phyloP scores from a whole-genome alignment of 2,329 filamentous ascomycete species.

The Pseudocercospora pini-densiflorae region DNA sequence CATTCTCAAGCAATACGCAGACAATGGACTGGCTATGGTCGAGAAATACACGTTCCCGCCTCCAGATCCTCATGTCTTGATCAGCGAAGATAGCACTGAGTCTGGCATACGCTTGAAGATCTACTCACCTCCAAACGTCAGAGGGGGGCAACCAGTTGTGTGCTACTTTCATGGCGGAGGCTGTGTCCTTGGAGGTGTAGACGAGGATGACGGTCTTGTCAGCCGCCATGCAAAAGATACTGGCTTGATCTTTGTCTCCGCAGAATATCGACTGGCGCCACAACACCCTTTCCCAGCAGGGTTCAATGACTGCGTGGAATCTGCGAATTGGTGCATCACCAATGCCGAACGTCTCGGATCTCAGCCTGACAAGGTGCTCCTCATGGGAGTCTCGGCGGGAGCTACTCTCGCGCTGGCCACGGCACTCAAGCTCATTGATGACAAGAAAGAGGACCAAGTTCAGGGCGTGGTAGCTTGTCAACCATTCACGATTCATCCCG shows the following conservation, averaged over 20 bases:
- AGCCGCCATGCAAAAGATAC: slow-evolving; percentile 20
- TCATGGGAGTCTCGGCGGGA: slow-evolving; percentile 26
- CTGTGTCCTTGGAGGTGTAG: slow-evolving; percentile 22
- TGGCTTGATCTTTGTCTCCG: slow-evolving; percentile 55
- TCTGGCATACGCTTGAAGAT: slow-evolving; percentile 21
- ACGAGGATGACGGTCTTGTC: slow-evolving; percentile 22
- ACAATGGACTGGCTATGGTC: slow-evolving; percentile 16
- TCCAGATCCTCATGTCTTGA: slow-evolving; percentile 13
- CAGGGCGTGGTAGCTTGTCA: slow-evolving; percentile 24
- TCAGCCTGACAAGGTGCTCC: slow-evolving; percentile 14
- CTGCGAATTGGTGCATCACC: slow-evolving; percentile 57
- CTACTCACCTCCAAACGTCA: slow-evolving; percentile 17
- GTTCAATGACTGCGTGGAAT: slow-evolving; percentile 62
- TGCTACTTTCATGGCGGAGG: slow-evolving; percentile 26
- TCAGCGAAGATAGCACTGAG: slow-evolving; percentile 12
- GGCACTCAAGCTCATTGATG: slow-evolving; percentile 19
- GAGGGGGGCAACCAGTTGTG: slow-evolving; percentile 20
- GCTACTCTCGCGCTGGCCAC: slow-evolving; percentile 21
- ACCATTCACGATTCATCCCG: slow-evolving; percentile 25
- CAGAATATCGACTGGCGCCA: slow-evolving; percentile 64
- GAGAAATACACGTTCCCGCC: slow-evolving; percentile 19
- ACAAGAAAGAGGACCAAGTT: slow-evolving; percentile 12
- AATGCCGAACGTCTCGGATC: slow-evolving; percentile 42
- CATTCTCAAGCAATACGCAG: slow-evolving; percentile 20
- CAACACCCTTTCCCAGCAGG: slow-evolving; percentile 61